Evolutionary conservation across 2,329 filamentous ascomycete species (phyloP).

Genomic region (Fusarium redolens): DNA sequence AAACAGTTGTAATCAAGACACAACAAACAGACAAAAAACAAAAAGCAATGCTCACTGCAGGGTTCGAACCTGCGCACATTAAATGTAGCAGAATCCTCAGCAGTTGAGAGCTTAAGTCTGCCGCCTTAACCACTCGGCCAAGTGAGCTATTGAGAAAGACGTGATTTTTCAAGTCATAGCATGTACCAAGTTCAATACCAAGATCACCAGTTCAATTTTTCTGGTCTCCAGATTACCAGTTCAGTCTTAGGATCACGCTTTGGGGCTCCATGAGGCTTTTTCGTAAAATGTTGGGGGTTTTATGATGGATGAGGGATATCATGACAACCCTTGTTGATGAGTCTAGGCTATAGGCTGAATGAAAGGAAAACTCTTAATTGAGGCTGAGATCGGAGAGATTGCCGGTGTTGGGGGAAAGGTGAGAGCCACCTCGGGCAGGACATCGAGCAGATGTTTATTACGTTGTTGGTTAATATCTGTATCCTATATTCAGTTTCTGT

Average conservation of each 20-base stretch:
- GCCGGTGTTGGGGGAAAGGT: neutral
- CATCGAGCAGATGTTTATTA: neutral
- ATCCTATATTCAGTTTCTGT: neutral
- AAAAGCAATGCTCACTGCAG: conserved; percentile 6
- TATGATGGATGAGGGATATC: neutral
- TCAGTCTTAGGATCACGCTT: neutral
- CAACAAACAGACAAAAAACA: neutral
- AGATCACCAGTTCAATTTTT: too few relatives aligned
- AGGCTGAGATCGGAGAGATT: conserved; percentile 1
- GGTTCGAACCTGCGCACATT: conserved; percentile 23
- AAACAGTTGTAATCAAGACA: neutral
- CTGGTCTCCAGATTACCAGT: too few relatives aligned
- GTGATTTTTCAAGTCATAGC: neutral
- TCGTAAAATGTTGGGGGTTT: neutral
- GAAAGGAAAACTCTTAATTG: neutral
- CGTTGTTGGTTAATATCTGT: neutral
- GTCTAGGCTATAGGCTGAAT: neutral
- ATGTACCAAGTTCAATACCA: accelerated
- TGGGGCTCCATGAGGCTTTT: neutral
- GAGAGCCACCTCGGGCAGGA: neutral
- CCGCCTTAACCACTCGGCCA: conserved; percentile 30
- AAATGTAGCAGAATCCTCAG: conserved; percentile 15
- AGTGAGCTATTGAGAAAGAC: conserved; percentile 7
- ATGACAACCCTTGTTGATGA: neutral
- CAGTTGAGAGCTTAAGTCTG: conserved; percentile 13